Evolutionary conservation across 2,329 filamentous ascomycete species (phyloP).

Genomic region (Xylogone sp.): DNA sequence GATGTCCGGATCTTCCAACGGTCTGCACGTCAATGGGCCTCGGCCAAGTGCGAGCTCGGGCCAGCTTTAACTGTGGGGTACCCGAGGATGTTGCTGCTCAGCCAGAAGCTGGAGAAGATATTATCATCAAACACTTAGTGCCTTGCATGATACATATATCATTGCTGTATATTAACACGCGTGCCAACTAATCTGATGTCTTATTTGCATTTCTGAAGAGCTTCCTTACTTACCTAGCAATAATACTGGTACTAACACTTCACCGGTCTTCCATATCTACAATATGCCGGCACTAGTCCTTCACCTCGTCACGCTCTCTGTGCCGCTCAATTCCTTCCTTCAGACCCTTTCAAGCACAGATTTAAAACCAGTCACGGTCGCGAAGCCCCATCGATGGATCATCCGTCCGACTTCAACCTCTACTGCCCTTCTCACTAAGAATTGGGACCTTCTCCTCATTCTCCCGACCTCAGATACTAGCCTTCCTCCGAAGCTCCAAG

Average conservation of each 20-base stretch:
- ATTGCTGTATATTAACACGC: too few species aligned
- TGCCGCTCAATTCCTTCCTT: slow-evolving; percentile 35
- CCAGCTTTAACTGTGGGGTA: background rate
- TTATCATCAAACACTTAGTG: too few species aligned
- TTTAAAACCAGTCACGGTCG: slow-evolving; percentile 37
- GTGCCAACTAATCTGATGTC: too few species aligned
- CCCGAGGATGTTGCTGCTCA: too few species aligned
- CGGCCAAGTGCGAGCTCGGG: background rate
- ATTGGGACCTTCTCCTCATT: slow-evolving; percentile 47
- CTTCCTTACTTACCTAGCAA: too few species aligned
- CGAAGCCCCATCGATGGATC: slow-evolving; percentile 44
- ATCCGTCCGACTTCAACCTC: slow-evolving; percentile 41
- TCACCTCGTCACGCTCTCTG: slow-evolving; percentile 39
- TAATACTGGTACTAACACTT: too few species aligned
- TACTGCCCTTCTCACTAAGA: slow-evolving; percentile 34
- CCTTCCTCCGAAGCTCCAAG: slow-evolving; percentile 24
- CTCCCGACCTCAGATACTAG: slow-evolving; percentile 22
- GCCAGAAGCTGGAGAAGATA: too few species aligned
- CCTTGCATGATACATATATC: too few species aligned
- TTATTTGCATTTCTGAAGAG: too few species aligned
- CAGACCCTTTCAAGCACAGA: slow-evolving; percentile 28
- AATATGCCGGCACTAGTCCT: slow-evolving; percentile 47
- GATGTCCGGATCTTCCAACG: background rate
- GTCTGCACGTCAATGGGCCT: too few species aligned
- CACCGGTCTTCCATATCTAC: slow-evolving; percentile 5